These are phyloP conservation scores for Epichloe gansuensis DNA, from an alignment of 2,329 filamentous ascomycete genomes.

Conservation along the genomic window DNA sequence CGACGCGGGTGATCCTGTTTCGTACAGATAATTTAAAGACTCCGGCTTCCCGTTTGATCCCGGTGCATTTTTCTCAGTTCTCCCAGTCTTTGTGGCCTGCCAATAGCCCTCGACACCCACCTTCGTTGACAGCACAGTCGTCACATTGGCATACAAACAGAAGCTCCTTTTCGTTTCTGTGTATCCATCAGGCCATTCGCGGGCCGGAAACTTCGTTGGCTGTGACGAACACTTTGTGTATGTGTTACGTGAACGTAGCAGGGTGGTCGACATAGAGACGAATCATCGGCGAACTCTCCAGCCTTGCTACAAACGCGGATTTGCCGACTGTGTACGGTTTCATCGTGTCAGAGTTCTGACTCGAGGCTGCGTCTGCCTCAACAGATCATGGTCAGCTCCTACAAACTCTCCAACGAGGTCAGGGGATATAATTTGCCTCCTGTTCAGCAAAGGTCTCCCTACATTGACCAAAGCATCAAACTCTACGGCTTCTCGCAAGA, in stretches of 20 bases:
- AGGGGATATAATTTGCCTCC: conserved; percentile 2
- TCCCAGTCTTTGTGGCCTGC: background rate
- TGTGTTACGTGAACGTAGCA: conserved; percentile 2
- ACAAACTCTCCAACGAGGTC: background rate
- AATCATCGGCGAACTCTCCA: background rate
- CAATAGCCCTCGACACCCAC: background rate
- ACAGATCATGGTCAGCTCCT: conserved; percentile 5
- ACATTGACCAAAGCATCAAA: background rate
- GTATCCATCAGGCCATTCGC: background rate
- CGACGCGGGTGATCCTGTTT: background rate
- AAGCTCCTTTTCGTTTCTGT: conserved; percentile 3
- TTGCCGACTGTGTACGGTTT: background rate
- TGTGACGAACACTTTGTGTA: conserved; percentile 1
- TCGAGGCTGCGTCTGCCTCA: background rate
- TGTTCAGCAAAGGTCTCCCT: background rate
- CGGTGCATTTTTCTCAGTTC: background rate
- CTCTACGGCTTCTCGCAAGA: background rate
- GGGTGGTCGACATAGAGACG: background rate
- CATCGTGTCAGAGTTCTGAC: background rate
- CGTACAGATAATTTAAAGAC: background rate
- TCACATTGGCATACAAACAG: background rate
- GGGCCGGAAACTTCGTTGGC: conserved; percentile 1
- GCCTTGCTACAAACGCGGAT: background rate
- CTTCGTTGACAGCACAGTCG: background rate
- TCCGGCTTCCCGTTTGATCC: background rate